Evolutionary conservation across 148 eudicot species (phyloP).

Genomic region (Chenopodium quinoa): DNA sequence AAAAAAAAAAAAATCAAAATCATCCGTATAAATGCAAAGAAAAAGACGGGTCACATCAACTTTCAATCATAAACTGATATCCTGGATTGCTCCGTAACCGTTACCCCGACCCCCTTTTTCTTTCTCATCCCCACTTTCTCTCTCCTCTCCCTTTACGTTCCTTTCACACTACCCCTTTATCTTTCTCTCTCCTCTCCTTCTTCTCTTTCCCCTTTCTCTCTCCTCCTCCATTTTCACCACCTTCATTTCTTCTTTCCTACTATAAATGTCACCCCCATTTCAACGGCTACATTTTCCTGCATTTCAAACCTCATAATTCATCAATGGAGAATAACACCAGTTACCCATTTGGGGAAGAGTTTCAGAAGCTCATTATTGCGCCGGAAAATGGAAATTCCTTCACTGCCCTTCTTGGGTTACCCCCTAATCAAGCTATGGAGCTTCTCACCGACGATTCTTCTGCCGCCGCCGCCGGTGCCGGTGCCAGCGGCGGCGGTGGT

Average conservation of each 20-base stretch:
- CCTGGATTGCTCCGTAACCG: constrained; percentile 30
- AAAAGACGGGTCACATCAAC: constrained; percentile 43
- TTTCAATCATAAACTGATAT: constrained; percentile 26
- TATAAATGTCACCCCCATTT: not conserved
- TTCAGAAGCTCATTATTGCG: constrained; percentile 46
- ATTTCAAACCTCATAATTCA: not conserved
- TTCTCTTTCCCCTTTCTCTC: not conserved
- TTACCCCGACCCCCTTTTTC: constrained; percentile 8
- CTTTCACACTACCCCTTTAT: constrained; percentile 14
- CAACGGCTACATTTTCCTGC: not conserved
- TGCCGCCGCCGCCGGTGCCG: not conserved
- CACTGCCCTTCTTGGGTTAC: constrained; percentile 79
- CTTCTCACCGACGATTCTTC: constrained; percentile 39
- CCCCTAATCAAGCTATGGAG: constrained; percentile 71
- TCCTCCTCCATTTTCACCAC: not conserved
- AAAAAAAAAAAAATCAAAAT: no score
- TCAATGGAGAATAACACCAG: constrained; percentile 21
- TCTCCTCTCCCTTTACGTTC: constrained; percentile 4
- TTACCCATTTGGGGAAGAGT: constrained; percentile 39
- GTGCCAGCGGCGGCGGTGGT: not conserved
- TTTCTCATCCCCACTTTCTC: not conserved
- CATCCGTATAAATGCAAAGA: constrained; percentile 35
- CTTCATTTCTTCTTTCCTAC: not conserved
- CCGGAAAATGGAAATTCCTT: constrained; percentile 54
- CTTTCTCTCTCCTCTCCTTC: not conserved